A percentile compares a stretch with the other conserved stretches of the same genome.
Evolutionary conservation across 805 yeast species (phyloP).

Genomic region (Candida xiaguanensis): DNA sequence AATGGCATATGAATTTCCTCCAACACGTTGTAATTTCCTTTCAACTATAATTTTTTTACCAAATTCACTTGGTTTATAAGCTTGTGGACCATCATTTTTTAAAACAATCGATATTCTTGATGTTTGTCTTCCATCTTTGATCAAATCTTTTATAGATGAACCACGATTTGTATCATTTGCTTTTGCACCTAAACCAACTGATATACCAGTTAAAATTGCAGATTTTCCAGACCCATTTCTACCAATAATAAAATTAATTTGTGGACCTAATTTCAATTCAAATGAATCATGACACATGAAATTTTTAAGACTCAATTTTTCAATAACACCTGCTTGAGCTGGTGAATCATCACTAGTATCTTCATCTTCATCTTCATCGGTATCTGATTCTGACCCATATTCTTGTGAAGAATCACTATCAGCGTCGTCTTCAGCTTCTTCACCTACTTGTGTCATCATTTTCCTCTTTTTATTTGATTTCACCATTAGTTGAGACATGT

Average conservation of each 20-base stretch:
- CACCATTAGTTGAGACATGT: slow-evolving; percentile 3
- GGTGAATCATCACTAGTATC: slow-evolving; percentile 14
- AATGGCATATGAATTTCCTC: slow-evolving; percentile 51
- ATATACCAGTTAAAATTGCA: slow-evolving; percentile 82
- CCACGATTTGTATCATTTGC: slow-evolving; percentile 89
- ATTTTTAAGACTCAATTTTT: slow-evolving; percentile 59
- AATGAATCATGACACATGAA: slow-evolving; percentile 91
- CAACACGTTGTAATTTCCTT: slow-evolving; percentile 51
- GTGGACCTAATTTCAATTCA: slow-evolving; percentile 69
- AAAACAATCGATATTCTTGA: slow-evolving; percentile 66
- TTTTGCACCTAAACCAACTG: slow-evolving; percentile 84
- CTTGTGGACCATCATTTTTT: slow-evolving; percentile 61
- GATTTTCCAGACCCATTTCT: slow-evolving; percentile 90
- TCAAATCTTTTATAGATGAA: slow-evolving; percentile 59
- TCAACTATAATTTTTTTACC: slow-evolving; percentile 72
- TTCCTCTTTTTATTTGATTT: slow-evolving; percentile 1
- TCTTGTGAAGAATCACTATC: background rate
- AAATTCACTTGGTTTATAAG: slow-evolving; percentile 58
- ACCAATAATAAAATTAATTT: slow-evolving; percentile 83
- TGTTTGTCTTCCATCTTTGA: slow-evolving; percentile 71
- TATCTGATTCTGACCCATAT: slow-evolving; percentile 3
- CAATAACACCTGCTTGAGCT: slow-evolving; percentile 64
- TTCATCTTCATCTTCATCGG: slow-evolving; percentile 2
- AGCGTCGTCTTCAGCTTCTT: background rate
- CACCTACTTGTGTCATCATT: slow-evolving; percentile 3